Conservation (phyloP, 345 rosid species). For the Anastatica hierochuntica region DNA sequence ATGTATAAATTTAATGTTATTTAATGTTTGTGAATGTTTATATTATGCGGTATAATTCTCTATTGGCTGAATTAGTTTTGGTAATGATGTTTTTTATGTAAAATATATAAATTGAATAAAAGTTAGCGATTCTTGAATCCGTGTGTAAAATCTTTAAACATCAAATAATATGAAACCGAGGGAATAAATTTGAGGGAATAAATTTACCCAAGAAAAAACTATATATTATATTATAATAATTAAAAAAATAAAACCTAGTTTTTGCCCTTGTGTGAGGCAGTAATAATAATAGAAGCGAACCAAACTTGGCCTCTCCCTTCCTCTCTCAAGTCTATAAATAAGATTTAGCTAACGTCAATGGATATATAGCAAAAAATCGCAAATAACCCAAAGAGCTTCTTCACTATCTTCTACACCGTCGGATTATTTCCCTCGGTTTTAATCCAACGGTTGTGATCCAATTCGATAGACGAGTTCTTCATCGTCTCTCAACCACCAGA, state of each 20-base stretch:
- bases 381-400: background rate
- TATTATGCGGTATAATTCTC: too few relatives aligned
- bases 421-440: slow-evolving; percentile 6
- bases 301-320: background rate
- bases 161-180: too few relatives aligned
- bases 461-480: slow-evolving; percentile 11
- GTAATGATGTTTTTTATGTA: too few relatives aligned
- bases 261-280: background rate
- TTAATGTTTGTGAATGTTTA: too few relatives aligned
- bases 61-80: too few relatives aligned
- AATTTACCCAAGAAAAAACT: too few relatives aligned
- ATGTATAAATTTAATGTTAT: too few relatives aligned
- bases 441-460: slow-evolving; percentile 24
- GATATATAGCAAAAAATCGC: background rate
- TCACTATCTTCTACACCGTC: slow-evolving; percentile 5
- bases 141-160: too few relatives aligned
- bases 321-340: background rate
- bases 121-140: too few relatives aligned
- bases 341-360: background rate
- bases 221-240: background rate
- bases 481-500: slow-evolving; percentile 30
- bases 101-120: too few relatives aligned
- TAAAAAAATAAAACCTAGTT: background rate
- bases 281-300: background rate
- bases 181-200: too few relatives aligned